phyloP scores from a whole-genome alignment of 2,329 filamentous ascomycete genomes.

The Clonostachys chloroleuca region DNA sequence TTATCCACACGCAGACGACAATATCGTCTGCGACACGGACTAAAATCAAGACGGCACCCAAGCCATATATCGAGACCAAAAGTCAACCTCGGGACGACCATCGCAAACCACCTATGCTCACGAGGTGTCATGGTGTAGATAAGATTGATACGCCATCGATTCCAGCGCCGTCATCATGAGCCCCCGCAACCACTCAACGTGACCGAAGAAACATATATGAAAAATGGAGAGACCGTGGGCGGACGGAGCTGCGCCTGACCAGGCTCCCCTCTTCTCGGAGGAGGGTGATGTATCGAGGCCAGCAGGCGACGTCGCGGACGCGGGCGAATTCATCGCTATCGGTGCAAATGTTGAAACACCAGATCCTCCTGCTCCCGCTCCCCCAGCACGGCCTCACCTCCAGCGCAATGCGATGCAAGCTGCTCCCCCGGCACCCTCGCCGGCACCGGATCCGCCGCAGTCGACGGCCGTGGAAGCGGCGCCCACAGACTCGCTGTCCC shows the following conservation, averaged over 20 bases:
- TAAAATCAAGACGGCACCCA: too few relatives aligned
- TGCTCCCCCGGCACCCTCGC: conserved; percentile 7
- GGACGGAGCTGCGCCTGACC: conserved; percentile 4
- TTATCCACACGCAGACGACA: too few relatives aligned
- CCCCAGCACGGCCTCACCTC: conserved; percentile 12
- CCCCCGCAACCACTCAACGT: background rate
- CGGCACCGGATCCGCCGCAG: conserved; percentile 17
- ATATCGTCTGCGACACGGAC: too few relatives aligned
- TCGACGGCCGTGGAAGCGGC: conserved; percentile 19
- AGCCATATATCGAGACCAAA: too few relatives aligned
- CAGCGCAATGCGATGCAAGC: conserved; percentile 20
- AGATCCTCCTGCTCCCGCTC: conserved; percentile 22
- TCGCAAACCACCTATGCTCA: too few relatives aligned
- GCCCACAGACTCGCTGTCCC: conserved; percentile 65
- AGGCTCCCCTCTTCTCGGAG: conserved; percentile 12
- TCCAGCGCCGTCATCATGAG: background rate
- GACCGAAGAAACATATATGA: background rate
- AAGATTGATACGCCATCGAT: too few relatives aligned
- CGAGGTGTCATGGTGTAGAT: too few relatives aligned
- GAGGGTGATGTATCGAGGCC: conserved; percentile 16
- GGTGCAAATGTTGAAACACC: conserved; percentile 15
- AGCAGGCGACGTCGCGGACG: conserved; percentile 33
- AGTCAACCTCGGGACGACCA: too few relatives aligned
- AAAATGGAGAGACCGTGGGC: conserved; percentile 30
- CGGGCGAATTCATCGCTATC: conserved; percentile 24